phyloP scores from a whole-genome alignment of 768 basidiomycete species.

The Tulasnella sp. region DNA sequence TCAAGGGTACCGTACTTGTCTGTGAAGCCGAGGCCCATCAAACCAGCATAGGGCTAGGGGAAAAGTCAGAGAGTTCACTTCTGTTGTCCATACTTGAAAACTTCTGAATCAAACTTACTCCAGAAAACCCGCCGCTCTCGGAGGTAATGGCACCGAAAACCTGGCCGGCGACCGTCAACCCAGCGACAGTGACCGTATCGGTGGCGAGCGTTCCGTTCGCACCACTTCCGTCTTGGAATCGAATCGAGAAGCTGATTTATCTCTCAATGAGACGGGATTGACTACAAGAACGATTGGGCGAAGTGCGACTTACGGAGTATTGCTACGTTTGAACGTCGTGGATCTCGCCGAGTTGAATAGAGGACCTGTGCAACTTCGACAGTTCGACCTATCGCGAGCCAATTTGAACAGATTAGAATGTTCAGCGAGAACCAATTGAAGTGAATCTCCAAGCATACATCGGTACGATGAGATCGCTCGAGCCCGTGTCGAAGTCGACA shows the following conservation, averaged over 20 bases:
- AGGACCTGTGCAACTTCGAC: neutral
- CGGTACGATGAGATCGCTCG: neutral
- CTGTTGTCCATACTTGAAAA: neutral
- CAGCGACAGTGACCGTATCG: slow-evolving; percentile 15
- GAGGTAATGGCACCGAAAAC: neutral
- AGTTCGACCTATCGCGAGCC: neutral
- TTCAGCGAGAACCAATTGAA: neutral
- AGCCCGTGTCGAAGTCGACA: neutral
- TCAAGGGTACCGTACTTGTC: neutral
- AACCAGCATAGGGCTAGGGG: slow-evolving; percentile 5
- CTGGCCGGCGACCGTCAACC: slow-evolving; percentile 4
- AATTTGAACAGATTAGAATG: neutral
- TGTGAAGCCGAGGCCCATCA: slow-evolving; percentile 8
- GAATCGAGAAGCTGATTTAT: slow-evolving; percentile 1
- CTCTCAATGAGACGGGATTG: neutral
- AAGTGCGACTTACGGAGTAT: neutral
- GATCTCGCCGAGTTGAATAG: neutral
- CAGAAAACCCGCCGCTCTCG: neutral
- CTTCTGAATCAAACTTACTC: neutral
- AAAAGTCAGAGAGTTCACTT: neutral
- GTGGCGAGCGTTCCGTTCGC: neutral
- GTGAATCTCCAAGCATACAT: too few relatives aligned
- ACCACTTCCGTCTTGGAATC: neutral
- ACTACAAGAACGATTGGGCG: neutral
- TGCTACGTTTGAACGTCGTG: neutral